Conservation (phyloP, 768 basidiomycete species). For the Amanita jacksonii region DNA sequence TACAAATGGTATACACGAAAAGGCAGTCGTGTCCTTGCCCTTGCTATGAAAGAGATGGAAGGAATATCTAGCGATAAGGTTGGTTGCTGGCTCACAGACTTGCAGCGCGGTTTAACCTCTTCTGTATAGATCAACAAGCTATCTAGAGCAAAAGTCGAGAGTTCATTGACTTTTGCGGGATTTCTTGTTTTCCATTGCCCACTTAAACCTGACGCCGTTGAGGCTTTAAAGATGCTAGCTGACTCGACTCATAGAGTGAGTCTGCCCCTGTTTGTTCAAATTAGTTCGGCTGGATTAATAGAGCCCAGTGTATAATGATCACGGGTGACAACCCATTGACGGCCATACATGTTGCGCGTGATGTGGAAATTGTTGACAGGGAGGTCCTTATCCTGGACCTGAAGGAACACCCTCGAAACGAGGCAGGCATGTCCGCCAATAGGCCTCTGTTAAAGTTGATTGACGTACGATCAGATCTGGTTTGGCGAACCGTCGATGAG, state of each 20-base stretch:
- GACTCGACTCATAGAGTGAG: conserved; percentile 94
- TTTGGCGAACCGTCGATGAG: conserved; percentile 94
- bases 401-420: conserved; percentile 66
- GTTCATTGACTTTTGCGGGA: conserved; percentile 74
- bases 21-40: conserved; percentile 88
- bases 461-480: conserved; percentile 47
- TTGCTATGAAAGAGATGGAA: conserved; percentile 82
- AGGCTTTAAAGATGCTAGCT: conserved; percentile 85
- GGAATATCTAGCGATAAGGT: conserved; percentile 64
- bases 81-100: no score
- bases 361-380: conserved; percentile 96
- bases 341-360: conserved; percentile 89
- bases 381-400: conserved; percentile 89
- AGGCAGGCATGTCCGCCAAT: conserved; percentile 41
- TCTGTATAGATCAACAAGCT: conserved; percentile 78
- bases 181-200: conserved; percentile 99
- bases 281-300: not conserved
- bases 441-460: not conserved
- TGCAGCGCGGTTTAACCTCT: no score
- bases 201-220: conserved; percentile 86
- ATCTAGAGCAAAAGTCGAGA: conserved; percentile 75
- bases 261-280: conserved; percentile 10
- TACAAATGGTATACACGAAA: conserved; percentile 92
- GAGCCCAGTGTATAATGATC: conserved; percentile 88
- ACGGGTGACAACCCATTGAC: conserved; percentile 98